These are phyloP conservation scores for Metarhizium robertsii DNA, from an alignment of 2,329 filamentous ascomycete species.

Conservation along the genomic window DNA sequence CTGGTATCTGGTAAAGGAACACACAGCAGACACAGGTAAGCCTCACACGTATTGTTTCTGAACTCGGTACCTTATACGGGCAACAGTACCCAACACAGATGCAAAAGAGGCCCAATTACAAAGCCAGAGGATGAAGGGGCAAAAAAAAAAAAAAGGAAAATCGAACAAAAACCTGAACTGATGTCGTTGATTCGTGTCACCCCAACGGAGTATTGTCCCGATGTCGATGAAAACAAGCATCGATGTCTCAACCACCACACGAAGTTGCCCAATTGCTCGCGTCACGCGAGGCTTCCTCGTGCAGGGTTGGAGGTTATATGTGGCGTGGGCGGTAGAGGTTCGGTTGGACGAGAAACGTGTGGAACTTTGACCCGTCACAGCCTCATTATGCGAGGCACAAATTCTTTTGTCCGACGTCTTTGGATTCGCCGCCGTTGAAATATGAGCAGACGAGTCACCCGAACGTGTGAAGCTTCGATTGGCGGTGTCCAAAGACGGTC, in stretches of 20 bases:
- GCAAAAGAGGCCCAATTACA: background rate
- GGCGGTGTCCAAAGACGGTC: slow-evolving; percentile 4
- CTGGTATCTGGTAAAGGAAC: too few species aligned
- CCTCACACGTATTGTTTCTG: background rate
- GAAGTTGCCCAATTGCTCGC: background rate
- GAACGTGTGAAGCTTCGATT: slow-evolving; percentile 4
- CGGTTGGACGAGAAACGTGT: background rate
- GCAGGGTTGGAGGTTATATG: background rate
- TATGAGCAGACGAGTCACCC: too few species aligned
- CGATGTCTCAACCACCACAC: background rate
- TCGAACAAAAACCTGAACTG: background rate
- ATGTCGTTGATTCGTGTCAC: background rate
- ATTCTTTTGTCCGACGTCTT: background rate
- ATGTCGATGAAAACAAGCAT: background rate
- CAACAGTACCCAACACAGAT: background rate
- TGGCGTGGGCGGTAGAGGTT: background rate
- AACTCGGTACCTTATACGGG: background rate
- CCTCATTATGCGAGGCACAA: background rate
- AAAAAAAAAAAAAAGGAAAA: too few species aligned
- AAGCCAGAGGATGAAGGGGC: too few species aligned
- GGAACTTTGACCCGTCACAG: background rate
- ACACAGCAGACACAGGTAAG: background rate
- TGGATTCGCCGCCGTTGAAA: background rate
- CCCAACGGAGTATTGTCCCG: background rate
- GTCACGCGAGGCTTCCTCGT: background rate